Conservation (phyloP, 306 rosid species). For the Vigna angularis region DNA sequence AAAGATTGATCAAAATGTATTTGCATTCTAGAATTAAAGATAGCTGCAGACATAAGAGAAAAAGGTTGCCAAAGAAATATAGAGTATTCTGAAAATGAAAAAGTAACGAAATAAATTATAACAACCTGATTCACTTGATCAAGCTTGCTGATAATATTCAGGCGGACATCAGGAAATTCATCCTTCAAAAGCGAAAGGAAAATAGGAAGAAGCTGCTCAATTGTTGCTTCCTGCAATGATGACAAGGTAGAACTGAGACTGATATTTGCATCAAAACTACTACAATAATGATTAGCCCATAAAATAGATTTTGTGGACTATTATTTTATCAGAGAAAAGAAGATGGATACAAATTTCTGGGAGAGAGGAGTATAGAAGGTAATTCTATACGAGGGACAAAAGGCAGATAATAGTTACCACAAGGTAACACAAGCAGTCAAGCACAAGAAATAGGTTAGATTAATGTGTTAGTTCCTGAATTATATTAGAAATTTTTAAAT, state of each 20-base stretch:
- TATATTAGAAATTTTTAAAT: background rate
- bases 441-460: background rate
- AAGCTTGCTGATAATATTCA: conserved; percentile 97
- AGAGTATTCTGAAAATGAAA: conserved; percentile 22
- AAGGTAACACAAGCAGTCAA: background rate
- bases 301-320: no score
- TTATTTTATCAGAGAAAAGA: no score
- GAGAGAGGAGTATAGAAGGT: no score
- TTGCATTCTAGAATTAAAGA: background rate
- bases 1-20: conserved; percentile 33
- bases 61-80: conserved; percentile 19
- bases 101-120: conserved; percentile 24
- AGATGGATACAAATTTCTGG: no score
- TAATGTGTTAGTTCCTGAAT: background rate
- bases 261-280: background rate
- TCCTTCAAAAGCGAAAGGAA: conserved; percentile 96
- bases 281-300: no score
- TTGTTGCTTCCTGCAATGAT: conserved; percentile 87
- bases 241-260: conserved; percentile 44
- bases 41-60: conserved; percentile 10
- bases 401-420: no score
- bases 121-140: conserved; percentile 99
- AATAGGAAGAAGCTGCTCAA: conserved; percentile 98
- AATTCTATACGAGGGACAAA: no score
- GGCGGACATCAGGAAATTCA: conserved; percentile 98